These are phyloP conservation scores for Nicotiana sylvestris DNA, from an alignment of 257 asterid species.

Conservation along the genomic window DNA sequence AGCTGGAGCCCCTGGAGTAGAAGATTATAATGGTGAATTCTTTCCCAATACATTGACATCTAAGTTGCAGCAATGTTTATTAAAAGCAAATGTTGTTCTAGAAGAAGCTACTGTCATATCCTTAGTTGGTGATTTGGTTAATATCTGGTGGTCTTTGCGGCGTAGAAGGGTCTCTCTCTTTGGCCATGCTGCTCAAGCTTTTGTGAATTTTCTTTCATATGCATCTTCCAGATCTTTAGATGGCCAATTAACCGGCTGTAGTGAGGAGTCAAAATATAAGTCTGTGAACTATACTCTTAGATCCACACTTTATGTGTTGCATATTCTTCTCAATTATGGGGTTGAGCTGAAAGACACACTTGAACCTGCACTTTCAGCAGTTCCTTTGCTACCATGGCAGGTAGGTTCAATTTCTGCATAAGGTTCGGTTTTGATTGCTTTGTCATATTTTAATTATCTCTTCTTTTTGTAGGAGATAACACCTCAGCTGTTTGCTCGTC, in stretches of 20 bases:
- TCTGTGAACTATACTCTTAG: constrained; percentile 67
- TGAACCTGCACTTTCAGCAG: constrained; percentile 75
- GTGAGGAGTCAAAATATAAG: constrained; percentile 51
- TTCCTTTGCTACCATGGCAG: constrained; percentile 98
- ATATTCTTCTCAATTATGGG: constrained; percentile 89
- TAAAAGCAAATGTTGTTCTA: constrained; percentile 33
- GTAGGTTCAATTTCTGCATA: constrained; percentile 35
- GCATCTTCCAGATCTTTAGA: constrained; percentile 62
- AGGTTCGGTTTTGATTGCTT: constrained; percentile 15
- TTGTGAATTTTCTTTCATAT: constrained; percentile 71
- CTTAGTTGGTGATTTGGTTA: constrained; percentile 53
- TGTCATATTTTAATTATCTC: constrained; percentile 32
- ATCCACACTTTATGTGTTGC: constrained; percentile 74
- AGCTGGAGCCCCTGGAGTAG: constrained; percentile 74
- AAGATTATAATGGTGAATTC: constrained; percentile 48
- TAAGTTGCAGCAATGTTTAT: constrained; percentile 58
- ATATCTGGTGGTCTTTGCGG: constrained; percentile 85
- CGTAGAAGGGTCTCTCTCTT: constrained; percentile 76
- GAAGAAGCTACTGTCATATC: constrained; percentile 44
- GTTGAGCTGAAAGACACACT: constrained; percentile 75
- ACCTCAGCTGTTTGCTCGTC: constrained; percentile 90
- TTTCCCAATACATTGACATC: constrained; percentile 58
- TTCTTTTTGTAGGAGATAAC: constrained; percentile 72
- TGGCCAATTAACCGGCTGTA: constrained; percentile 51
- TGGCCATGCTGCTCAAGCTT: constrained; percentile 94